Base-by-base conservation (phyloP, 106 monocot species). In the Dendrobium huoshanense region DNA sequence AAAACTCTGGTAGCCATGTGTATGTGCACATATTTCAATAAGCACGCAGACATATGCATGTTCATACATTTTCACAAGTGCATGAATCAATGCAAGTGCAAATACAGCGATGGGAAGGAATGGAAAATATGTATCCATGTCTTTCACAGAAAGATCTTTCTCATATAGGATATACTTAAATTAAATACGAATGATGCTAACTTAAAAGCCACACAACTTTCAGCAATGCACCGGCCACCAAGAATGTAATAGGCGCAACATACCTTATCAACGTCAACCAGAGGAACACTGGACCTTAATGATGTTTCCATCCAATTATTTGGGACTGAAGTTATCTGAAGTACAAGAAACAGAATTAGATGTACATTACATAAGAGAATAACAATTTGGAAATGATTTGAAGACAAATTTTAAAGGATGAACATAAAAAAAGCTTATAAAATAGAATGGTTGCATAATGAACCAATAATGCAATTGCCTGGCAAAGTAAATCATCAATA, bases 211-310 rank as follows among this genome's bases (percentile, higher is more conserved):
- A 44, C 43, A 41, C 17, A 42, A 20, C 44, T 20, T 22, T 74
- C 41, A 74, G 8, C 5, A 41, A 42, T 74, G 19, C 74, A 44
- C 43, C 9, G 7, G 40, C 42, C 9, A 20, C 19, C 42, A 33
- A 54, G 54, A 10, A 61, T 44, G n/a, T 67, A 25, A 67, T 67
- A 67, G 5, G 22, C 45, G 24, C 45, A 25, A 49, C 76, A 76
- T 86, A 95, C 99, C 99, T 99, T 99, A 86, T 99, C 99, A 84
- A 99, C 93, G 87, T 99, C 99, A 84, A 90, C 91, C 33, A 86
- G 86, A 82, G 99, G 95, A 47, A 99, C 93, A 84, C 91, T 89
- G 67, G 87, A 87, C 77, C 83, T 85, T 33, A 87, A 75, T 19
- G 88, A 87, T 49, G 86, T 83, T 82, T 93, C 83, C 82, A 88